phyloP scores from a whole-genome alignment of 73 alveolate genomes.

The Uronychia setigera region DNA sequence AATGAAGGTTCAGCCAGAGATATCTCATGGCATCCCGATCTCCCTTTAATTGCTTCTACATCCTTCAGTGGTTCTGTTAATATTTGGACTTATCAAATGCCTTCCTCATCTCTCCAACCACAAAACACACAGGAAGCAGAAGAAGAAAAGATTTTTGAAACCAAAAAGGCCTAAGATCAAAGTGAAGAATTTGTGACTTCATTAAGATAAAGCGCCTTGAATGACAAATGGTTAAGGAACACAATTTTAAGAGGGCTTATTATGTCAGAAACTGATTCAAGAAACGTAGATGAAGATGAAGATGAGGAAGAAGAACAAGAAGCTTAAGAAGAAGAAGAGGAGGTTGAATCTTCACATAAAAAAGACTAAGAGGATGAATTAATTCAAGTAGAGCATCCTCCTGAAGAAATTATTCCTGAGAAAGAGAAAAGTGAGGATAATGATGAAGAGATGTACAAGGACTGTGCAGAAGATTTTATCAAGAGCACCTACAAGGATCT shows the following conservation, averaged over 20 bases:
- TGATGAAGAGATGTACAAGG: too few species aligned
- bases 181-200: neutral
- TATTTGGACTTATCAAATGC: neutral
- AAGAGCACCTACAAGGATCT: too few species aligned
- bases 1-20: conserved; percentile 58
- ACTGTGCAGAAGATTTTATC: too few species aligned
- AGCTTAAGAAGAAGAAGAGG: conserved; percentile 14
- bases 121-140: neutral
- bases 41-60: conserved; percentile 69
- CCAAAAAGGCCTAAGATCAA: neutral
- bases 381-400: too few species aligned
- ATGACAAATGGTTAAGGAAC: neutral
- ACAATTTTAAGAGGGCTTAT: neutral
- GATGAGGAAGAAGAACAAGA: neutral
- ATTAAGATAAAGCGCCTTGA: neutral
- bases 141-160: too few species aligned
- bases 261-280: neutral
- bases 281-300: conserved; percentile 3
- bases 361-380: neutral
- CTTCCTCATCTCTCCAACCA: neutral
- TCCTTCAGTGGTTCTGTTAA: neutral
- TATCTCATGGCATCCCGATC: conserved; percentile 83
- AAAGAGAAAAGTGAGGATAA: too few species aligned
- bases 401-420: too few species aligned
- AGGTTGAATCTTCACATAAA: neutral